Evolutionary conservation across 2,329 filamentous ascomycete genomes (phyloP), one percentile per base, ranked within the genome.

Genomic region (Trichoderma atroviride): DNA sequence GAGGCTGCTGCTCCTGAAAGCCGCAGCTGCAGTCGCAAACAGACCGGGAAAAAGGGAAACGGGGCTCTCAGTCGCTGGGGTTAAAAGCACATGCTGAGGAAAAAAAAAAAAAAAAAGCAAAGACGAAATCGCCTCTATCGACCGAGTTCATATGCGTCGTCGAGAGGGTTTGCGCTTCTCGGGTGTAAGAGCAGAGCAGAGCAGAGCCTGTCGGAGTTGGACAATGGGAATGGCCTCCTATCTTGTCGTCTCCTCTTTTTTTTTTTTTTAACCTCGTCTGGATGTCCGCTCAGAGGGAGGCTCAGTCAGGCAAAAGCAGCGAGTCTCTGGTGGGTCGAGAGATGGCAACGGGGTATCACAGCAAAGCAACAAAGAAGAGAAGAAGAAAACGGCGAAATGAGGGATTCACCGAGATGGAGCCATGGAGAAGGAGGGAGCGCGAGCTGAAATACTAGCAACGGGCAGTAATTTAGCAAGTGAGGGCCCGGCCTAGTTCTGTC

Each of bases 31-130:
- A 31, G 53, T 31, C 53, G 53, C 53, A 64, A 14, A 47, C 27
- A 59, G 37, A 27, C 29, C 31, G n/a, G 31, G 52, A 58, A 50
- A 57, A 19, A 24, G 22, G 3, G 43, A 52, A 58, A 64, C 29
- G 43, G 24, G 55, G 35, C 35, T 56, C 19, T 19, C 37, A 33
- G 52, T 43, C 33, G 50, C 33, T 19, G 33, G 33, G 59, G 59
- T 68, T 70, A 72, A 55, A 68, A 58, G 66, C 56, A 70, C 72
- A 73, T 73, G 33, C 65, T 73, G 72, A 71, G 63, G 35, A 53
- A 53, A 16, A 16, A 61, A 35, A 47, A 61, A 29, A 53, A 53
- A 16, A 16, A 61, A 35, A 47, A 61, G 69, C 60, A 69, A 61
- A 53, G 70, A 62, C 43, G 56, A 56, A 37, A 67, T 64, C 58